Evolutionary conservation across 768 basidiomycete genomes (phyloP).

Genomic region (Auricularia cornea): DNA sequence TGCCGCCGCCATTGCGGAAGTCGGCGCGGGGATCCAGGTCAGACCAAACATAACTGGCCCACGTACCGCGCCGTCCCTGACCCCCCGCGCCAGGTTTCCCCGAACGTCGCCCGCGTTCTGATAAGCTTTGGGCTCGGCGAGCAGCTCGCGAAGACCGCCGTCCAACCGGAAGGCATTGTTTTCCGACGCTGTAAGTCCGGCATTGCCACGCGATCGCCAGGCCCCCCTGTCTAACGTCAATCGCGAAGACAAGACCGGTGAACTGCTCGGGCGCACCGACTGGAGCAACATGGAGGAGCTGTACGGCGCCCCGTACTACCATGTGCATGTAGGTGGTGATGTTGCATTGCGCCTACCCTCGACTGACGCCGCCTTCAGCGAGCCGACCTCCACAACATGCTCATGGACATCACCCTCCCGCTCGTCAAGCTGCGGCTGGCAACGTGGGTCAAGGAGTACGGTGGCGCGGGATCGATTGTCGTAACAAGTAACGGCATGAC

Average conservation of each 20-base stretch:
- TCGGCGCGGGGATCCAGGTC: slow-evolving; percentile 46
- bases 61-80: not conserved
- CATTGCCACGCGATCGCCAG: too few species aligned
- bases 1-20: slow-evolving; percentile 36
- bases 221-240: not conserved
- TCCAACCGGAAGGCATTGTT: slow-evolving; percentile 31
- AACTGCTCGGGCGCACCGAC: slow-evolving; percentile 35
- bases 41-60: not conserved
- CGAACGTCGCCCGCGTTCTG: slow-evolving; percentile 49
- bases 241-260: slow-evolving; percentile 35
- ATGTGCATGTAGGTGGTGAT: slow-evolving; percentile 26
- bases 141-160: slow-evolving; percentile 29
- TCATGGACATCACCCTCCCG: slow-evolving; percentile 37
- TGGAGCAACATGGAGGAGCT: slow-evolving; percentile 37
- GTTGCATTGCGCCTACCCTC: not conserved
- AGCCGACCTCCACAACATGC: slow-evolving; percentile 39
- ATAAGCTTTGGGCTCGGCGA: slow-evolving; percentile 47
- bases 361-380: slow-evolving; percentile 18
- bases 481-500: not conserved
- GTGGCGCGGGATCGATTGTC: not conserved
- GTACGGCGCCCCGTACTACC: slow-evolving; percentile 41
- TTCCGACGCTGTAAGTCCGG: slow-evolving; percentile 31
- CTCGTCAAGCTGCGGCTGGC: slow-evolving; percentile 25
- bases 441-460: slow-evolving; percentile 23
- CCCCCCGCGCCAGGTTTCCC: slow-evolving; percentile 30